Percentiles rank a stretch among this genome's conserved stretches.
Evolutionary conservation across 2,329 filamentous ascomycete genomes (phyloP).

Genomic region (Zasmidium citrigriseum): DNA sequence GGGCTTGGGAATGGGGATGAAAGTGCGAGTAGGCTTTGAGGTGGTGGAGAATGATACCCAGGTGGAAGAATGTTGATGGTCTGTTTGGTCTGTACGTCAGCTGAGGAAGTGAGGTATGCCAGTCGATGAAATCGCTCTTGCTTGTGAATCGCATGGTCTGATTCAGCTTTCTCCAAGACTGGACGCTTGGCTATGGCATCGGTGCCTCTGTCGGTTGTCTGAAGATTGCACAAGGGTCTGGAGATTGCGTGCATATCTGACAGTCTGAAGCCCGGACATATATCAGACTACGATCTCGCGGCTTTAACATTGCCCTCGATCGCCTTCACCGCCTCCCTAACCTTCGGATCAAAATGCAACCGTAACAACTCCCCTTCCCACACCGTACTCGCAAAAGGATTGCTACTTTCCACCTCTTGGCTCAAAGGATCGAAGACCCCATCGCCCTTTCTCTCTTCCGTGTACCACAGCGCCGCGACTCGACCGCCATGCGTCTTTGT

Average conservation of each 20-base stretch:
- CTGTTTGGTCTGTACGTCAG: no score
- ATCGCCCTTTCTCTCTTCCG: constrained; percentile 89
- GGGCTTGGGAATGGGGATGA: constrained; percentile 30
- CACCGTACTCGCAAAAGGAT: constrained; percentile 84
- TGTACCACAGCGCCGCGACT: constrained; percentile 85
- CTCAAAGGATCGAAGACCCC: constrained; percentile 77
- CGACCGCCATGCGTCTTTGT: constrained; percentile 80
- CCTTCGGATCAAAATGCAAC: constrained; percentile 82
- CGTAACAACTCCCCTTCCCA: constrained; percentile 92
- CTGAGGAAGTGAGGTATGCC: no score
- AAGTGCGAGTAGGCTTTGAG: constrained; percentile 18
- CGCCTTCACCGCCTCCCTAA: constrained; percentile 63
- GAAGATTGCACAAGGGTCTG: no score
- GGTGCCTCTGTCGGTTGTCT: no score
- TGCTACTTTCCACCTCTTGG: constrained; percentile 77
- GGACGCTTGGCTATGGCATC: no score
- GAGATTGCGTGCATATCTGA: no score
- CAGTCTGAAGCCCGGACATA: no score
- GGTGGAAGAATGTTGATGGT: no score
- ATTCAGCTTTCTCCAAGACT: no score
- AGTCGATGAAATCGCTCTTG: no score
- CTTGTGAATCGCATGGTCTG: no score
- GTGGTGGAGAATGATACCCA: constrained; percentile 5
- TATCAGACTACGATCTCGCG: no score
- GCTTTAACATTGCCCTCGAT: constrained; percentile 27